Evolutionary conservation across 495 filamentous ascomycete species (phyloP).

Genomic region (Monascus purpureus): DNA sequence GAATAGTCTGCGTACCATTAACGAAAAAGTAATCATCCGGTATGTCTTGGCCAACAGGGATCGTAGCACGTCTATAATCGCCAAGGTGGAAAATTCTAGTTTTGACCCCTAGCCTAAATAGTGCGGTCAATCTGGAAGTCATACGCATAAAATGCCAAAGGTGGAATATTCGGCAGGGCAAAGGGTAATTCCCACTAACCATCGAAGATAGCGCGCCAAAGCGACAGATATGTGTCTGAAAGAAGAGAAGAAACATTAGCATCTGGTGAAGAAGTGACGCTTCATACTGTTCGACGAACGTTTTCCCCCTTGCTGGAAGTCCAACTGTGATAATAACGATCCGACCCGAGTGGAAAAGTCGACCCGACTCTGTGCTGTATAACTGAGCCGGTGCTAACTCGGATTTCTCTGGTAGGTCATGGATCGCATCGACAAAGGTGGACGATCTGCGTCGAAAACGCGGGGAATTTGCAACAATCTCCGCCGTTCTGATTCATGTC

Average conservation of each 20-base stretch:
- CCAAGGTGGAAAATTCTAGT: conserved; percentile 94
- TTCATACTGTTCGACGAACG: conserved; percentile 38
- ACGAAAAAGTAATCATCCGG: conserved; percentile 97
- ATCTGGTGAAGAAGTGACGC: not conserved
- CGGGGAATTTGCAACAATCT: conserved; percentile 75
- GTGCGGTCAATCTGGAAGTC: conserved; percentile 4
- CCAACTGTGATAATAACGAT: conserved; percentile 97
- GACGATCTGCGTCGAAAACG: conserved; percentile 77
- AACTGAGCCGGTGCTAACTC: conserved; percentile 91
- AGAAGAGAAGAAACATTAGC: conserved; percentile 1
- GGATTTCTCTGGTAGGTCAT: conserved; percentile 74
- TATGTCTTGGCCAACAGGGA: conserved; percentile 73
- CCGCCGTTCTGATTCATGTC: conserved; percentile 47
- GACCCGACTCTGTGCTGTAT: conserved; percentile 93
- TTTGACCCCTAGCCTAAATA: conserved; percentile 81
- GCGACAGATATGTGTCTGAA: conserved; percentile 86
- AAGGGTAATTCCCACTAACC: conserved; percentile 36
- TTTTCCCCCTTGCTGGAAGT: conserved; percentile 91
- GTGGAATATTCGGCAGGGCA: not conserved
- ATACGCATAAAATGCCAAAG: not conserved
- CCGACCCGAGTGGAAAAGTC: conserved; percentile 90
- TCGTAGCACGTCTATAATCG: conserved; percentile 85
- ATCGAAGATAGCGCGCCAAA: conserved; percentile 84
- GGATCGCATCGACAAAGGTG: conserved; percentile 94
- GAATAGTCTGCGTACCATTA: conserved; percentile 48